These are phyloP conservation scores for Rostrohypoxylon terebratum DNA, from an alignment of 495 filamentous ascomycete genomes.

Conservation along the genomic window DNA sequence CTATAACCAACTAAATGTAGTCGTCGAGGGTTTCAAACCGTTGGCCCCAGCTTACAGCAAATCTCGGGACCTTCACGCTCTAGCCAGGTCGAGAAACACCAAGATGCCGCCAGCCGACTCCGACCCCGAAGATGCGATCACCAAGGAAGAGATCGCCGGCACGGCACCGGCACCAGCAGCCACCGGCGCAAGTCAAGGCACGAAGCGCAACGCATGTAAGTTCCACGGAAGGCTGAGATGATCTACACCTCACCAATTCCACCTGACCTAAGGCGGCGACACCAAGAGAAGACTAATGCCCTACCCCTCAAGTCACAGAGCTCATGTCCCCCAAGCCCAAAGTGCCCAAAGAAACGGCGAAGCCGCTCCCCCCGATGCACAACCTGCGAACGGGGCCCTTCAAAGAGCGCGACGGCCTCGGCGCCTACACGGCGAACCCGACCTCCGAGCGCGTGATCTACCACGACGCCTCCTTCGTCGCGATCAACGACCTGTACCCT, in stretches of 20 bases:
- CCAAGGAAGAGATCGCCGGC: conserved; percentile 47
- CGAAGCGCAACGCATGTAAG: conserved; percentile 51
- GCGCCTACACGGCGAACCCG: conserved; percentile 77
- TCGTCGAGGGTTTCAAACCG: not conserved
- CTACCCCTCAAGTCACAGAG: conserved; percentile 65
- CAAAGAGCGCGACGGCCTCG: conserved; percentile 71
- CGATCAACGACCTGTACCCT: conserved; percentile 84
- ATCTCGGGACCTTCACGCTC: not conserved
- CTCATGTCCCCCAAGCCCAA: conserved; percentile 74
- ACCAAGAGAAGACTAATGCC: conserved; percentile 3
- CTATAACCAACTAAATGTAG: conserved; percentile 19
- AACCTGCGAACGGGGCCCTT: conserved; percentile 42
- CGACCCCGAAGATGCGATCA: conserved; percentile 47
- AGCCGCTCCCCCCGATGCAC: conserved; percentile 44
- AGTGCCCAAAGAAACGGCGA: conserved; percentile 50
- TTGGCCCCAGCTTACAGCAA: not conserved
- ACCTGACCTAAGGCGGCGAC: not conserved
- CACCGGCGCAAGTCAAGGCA: conserved; percentile 31
- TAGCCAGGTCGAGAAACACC: not conserved
- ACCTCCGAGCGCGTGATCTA: conserved; percentile 72
- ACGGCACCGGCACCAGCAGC: conserved; percentile 34
- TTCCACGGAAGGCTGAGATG: conserved; percentile 22
- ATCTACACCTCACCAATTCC: not conserved
- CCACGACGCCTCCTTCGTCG: conserved; percentile 77
- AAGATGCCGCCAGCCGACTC: conserved; percentile 42